phyloP scores from a whole-genome alignment of 2,329 filamentous ascomycete genomes.

The Fusarium floridanum region DNA sequence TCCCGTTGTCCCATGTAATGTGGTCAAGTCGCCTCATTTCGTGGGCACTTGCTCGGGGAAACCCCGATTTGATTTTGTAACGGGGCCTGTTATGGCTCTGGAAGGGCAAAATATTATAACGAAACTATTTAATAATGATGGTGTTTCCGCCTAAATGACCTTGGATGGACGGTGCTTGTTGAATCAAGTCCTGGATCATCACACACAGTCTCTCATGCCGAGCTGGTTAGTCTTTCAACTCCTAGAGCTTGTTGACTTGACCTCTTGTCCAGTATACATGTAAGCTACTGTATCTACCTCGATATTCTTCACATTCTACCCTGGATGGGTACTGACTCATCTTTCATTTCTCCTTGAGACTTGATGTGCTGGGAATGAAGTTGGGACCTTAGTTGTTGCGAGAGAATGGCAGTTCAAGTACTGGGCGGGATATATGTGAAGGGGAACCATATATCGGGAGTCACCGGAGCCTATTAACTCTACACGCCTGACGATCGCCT shows the following conservation, averaged over 20 bases:
- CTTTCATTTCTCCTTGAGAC: not conserved
- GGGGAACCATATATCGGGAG: not conserved
- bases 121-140: not conserved
- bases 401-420: not conserved
- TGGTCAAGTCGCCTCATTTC: not conserved
- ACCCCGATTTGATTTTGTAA: not conserved
- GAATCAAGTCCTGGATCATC: not conserved
- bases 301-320: not conserved
- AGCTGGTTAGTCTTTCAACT: not conserved
- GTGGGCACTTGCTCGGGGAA: not conserved
- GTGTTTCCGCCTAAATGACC: not conserved
- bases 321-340: not conserved
- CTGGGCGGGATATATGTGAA: not conserved
- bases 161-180: not conserved
- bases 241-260: not conserved
- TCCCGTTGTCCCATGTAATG: not conserved
- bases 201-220: not conserved
- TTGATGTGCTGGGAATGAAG: not conserved
- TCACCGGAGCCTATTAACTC: not conserved
- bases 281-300: not conserved
- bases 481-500: not conserved
- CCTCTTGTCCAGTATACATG: not conserved
- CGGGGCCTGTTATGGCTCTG: not conserved
- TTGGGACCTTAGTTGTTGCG: not conserved
- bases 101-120: not conserved